Conservation (phyloP, 306 rosid genomes). For the Luffa aegyptiaca region DNA sequence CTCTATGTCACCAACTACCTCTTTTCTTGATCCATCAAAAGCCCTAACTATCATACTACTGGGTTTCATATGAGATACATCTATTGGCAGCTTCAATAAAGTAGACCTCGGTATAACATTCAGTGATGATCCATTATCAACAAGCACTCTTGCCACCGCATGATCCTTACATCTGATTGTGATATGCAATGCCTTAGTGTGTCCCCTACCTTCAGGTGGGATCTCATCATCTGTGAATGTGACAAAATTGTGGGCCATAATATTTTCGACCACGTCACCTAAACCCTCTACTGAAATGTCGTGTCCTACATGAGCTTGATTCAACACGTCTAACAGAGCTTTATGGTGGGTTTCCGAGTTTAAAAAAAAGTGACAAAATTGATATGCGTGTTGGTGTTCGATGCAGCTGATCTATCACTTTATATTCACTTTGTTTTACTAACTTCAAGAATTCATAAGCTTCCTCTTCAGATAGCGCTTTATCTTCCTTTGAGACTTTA, state of each 20-base stretch:
- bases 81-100: not conserved
- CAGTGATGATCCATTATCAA: not conserved
- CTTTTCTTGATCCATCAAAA: not conserved
- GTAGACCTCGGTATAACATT: not conserved
- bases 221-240: not conserved
- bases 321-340: not conserved
- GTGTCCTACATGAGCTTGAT: not conserved
- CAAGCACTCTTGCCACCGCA: not conserved
- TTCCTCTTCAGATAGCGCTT: not conserved
- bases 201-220: not conserved
- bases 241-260: not conserved
- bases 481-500: not conserved
- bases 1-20: not conserved
- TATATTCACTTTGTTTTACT: not conserved
- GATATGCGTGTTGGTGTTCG: not conserved
- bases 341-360: not conserved
- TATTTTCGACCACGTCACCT: not conserved
- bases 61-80: not conserved
- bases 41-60: not conserved
- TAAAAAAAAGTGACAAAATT: not conserved
- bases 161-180: not conserved
- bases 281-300: not conserved
- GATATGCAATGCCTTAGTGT: not conserved
- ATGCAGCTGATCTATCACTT: not conserved
- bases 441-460: not conserved